Conservation (phyloP, 345 rosid species). For the Populus alba region DNA sequence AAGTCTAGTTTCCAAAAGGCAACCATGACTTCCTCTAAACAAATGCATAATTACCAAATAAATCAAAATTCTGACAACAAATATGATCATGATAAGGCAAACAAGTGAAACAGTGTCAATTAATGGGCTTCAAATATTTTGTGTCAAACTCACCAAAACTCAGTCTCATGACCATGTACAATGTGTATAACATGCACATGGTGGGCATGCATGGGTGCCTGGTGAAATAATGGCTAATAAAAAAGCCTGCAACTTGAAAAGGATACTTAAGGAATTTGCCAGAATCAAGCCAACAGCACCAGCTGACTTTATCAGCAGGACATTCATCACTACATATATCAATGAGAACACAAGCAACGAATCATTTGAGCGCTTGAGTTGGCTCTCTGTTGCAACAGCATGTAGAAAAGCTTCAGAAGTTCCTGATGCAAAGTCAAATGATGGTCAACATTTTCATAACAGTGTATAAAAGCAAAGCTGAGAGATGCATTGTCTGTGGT, state of each 20-base stretch:
- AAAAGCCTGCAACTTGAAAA: constrained; percentile 7
- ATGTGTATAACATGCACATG: neutral
- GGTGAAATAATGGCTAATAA: neutral
- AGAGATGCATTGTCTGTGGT: neutral
- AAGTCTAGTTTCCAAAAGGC: neutral
- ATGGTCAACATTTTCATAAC: constrained; percentile 1
- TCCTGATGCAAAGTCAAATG: constrained; percentile 48
- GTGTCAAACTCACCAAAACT: neutral
- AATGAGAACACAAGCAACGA: constrained; percentile 68
- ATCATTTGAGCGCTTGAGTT: constrained; percentile 77
- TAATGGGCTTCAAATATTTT: neutral
- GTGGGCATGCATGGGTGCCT: neutral
- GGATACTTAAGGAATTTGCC: constrained; percentile 92
- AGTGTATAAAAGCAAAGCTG: neutral
- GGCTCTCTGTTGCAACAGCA: constrained; percentile 77
- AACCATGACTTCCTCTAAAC: neutral
- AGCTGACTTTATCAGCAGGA: constrained; percentile 60
- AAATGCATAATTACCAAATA: neutral
- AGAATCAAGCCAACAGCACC: constrained; percentile 89
- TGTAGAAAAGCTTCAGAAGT: constrained; percentile 96
- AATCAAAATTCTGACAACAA: neutral
- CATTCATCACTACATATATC: constrained; percentile 54
- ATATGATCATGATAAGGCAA: neutral
- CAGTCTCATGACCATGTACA: neutral
- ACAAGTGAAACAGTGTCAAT: neutral